phyloP scores from a whole-genome alignment of 345 rosid genomes.

The Citrus hindsii region DNA sequence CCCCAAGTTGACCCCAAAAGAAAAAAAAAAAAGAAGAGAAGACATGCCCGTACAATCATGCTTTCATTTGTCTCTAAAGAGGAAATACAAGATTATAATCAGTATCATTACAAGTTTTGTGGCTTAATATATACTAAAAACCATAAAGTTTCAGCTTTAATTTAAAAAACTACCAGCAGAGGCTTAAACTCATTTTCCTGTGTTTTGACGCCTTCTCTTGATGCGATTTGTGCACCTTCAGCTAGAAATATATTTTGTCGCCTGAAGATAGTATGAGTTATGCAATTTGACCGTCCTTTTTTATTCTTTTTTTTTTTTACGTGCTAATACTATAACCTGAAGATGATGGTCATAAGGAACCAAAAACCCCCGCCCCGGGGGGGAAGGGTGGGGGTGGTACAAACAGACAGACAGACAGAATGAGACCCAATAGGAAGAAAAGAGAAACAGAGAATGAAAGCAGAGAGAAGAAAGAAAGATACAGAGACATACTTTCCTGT shows the following conservation, averaged over 20 bases:
- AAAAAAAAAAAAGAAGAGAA: neutral
- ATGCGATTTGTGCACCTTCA: neutral
- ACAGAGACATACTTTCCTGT: conserved; percentile 50
- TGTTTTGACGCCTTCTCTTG: neutral
- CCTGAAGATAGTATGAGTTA: neutral
- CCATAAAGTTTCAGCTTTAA: neutral
- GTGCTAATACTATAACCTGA: neutral
- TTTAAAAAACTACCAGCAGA: neutral
- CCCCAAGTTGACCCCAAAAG: neutral
- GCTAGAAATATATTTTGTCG: no score
- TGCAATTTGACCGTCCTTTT: neutral
- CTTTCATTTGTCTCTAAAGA: neutral
- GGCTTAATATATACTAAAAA: neutral
- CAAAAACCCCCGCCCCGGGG: no score
- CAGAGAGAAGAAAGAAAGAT: neutral
- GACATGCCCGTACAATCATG: neutral
- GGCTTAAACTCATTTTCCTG: neutral
- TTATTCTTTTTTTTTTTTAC: neutral
- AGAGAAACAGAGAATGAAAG: no score
- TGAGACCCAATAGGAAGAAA: no score
- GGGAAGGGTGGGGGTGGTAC: no score
- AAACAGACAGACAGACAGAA: neutral
- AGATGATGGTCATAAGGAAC: neutral
- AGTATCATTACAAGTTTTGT: neutral
- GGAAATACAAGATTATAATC: neutral